Evolutionary conservation across 164 flowering plant genomes (phyloP), one percentile per base, ranked within the genome.

Genomic region (Sedum album): DNA sequence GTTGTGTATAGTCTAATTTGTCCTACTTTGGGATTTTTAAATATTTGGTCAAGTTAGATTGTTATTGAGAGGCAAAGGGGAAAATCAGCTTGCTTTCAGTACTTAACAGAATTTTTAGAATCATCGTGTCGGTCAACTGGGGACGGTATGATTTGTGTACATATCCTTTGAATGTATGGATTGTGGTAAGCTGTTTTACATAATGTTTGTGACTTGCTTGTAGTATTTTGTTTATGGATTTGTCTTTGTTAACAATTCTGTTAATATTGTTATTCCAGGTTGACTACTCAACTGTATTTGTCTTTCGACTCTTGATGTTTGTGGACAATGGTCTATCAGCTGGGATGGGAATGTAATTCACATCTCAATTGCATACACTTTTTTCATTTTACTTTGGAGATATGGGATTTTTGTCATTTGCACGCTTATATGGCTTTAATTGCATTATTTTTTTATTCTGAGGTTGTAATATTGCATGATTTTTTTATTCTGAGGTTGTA

Each of bases 311-410:
- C 68, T 74, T 95, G 87, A 90, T 95, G 98, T 95, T 95, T 66
- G 82, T 95, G 65, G 98, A 92, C 75, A 90, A 90, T 79, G 96
- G 96, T 8, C 90, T 95, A 64, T 86, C 99, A 74, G 82, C 96
- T 61, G 98, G 97, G 78, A 92, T 95, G 97, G 98, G 97, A 69
- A 84, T 92, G 99, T 95, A 89, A 86, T 96, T 28, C 60, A 62
- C 69, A 65, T 42, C 11, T 41, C 11, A 41, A 8, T 41, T 1
- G 7, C 38, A 38, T 21, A 3, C 48, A 7, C 15, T 44, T 7
- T 15, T 71, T 62, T 9, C 46, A 2, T 8, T 4, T 36, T 17
- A 8, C n/a, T 33, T 26, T 38, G 36, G 42, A 23, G 20, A 5
- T 6, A n/a, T 35, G 20, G 23, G 41, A 18, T 18, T 42, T 53